Evolutionary conservation across 148 eudicot species (phyloP).

Genomic region (Fagopyrum homotropicum): DNA sequence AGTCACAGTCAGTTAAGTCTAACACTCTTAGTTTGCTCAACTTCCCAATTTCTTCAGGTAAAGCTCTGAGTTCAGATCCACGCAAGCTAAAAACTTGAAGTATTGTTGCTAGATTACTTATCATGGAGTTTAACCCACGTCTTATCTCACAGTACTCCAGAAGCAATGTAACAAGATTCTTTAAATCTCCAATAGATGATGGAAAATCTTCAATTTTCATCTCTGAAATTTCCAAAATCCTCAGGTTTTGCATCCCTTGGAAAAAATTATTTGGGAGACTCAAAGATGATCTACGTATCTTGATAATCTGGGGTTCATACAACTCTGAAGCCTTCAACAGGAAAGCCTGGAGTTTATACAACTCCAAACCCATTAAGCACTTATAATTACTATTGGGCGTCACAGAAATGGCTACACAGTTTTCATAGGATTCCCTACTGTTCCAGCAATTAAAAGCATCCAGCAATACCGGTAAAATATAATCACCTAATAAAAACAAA

Average conservation of each 20-base stretch:
- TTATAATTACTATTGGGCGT: background rate
- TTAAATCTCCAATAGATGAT: background rate
- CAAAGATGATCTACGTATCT: background rate
- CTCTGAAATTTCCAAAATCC: background rate
- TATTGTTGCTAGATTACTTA: background rate
- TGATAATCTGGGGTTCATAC: too few species aligned
- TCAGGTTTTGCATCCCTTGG: background rate
- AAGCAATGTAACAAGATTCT: conserved; percentile 2
- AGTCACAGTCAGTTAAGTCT: background rate
- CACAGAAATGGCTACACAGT: background rate
- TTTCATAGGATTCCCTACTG: background rate
- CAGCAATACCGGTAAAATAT: background rate
- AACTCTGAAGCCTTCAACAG: background rate
- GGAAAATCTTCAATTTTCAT: background rate
- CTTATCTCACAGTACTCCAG: background rate
- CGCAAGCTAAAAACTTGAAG: conserved; percentile 5
- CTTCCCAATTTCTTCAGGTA: background rate
- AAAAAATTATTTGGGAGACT: background rate
- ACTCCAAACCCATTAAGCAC: background rate
- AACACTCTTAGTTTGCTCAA: background rate
- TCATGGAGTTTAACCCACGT: background rate
- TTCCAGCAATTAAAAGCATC: background rate
- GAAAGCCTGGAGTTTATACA: background rate
- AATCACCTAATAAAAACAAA: background rate
- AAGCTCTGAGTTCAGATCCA: background rate